A percentile compares a stretch with the other conserved stretches of the same genome.
Conservation (phyloP, 371 early-diverging fungal species). For the Rhizopus delemar region DNA sequence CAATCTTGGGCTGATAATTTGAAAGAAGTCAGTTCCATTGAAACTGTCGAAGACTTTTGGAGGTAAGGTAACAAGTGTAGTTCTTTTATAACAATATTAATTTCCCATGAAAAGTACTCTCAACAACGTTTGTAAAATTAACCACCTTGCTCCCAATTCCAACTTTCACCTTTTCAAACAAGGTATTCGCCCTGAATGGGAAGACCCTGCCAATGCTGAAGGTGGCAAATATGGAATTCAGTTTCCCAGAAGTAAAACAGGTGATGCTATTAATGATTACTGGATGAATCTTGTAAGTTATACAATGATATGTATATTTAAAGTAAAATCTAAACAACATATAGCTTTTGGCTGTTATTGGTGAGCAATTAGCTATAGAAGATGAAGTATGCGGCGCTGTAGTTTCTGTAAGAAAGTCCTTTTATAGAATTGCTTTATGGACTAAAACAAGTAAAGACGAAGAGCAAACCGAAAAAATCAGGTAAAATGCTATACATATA, state of each 20-base stretch:
- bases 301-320: not conserved
- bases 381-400: conserved; percentile 92
- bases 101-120: conserved; percentile 59
- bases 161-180: conserved; percentile 97
- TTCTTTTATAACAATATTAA: not conserved
- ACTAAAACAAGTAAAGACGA: conserved; percentile 74
- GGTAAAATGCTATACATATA: conserved; percentile 47
- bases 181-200: conserved; percentile 99
- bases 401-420: conserved; percentile 77
- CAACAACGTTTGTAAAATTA: conserved; percentile 86
- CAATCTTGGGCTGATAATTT: conserved; percentile 89
- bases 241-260: conserved; percentile 73
- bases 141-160: conserved; percentile 75
- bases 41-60: conserved; percentile 97
- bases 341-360: conserved; percentile 87
- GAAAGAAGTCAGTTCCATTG: conserved; percentile 84
- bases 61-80: conserved; percentile 58
- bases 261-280: conserved; percentile 73
- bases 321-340: not conserved
- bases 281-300: conserved; percentile 83
- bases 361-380: conserved; percentile 79
- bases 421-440: conserved; percentile 90
- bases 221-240: conserved; percentile 97
- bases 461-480: conserved; percentile 63
- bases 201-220: conserved; percentile 92